Base-by-base conservation (phyloP, 2,329 filamentous ascomycete species). In the Colletotrichum somersetense region DNA sequence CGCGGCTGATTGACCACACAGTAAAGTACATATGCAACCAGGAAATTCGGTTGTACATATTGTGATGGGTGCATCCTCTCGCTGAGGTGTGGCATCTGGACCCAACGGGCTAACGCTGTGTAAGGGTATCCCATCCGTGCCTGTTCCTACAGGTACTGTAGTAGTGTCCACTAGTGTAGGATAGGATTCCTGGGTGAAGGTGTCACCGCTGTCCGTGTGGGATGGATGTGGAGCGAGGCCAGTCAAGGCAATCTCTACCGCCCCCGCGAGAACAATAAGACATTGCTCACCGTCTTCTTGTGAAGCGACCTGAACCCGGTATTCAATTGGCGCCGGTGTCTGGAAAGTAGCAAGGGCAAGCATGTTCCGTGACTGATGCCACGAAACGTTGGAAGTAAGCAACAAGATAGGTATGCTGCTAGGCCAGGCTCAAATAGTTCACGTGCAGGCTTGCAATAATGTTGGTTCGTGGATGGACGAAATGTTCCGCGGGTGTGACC, bases 251-350 rank as follows among this genome's bases (percentile, higher is more conserved):
- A 20, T 44, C 44, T 44, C 59, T 50, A 52, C 48, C 26, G 67
- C 63, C 20, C 50, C 56, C 63, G 57, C 26, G 69, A 52, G 58
- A 46, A 68, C 58, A 52, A 35, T 38, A 11, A 10, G 42, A 42
- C 57, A 46, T 12, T 56, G 46, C 65, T 64, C 66, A 72, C 69
- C 66, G 59, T 72, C 66, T 71, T 71, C 58, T 59, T 33, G 33
- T 42, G 20, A 64, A 62, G 33, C 30, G 66, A 53, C 69, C 66
- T 56, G 46, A 66, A 64, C 59, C 69, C 55, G 50, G 69, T 50
- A 53, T 38, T 56, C 52, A 30, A 66, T 40, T 40, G 58, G 58
- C 33, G 66, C 46, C 63, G 38, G 59, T 64, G 69, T 64, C 59
- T 64, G 69, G 42, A 46, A 72, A 69, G 64, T 59, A 69, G 40